Base-by-base conservation (phyloP, 805 yeast species). In the Yarrowia yakushimensis region DNA sequence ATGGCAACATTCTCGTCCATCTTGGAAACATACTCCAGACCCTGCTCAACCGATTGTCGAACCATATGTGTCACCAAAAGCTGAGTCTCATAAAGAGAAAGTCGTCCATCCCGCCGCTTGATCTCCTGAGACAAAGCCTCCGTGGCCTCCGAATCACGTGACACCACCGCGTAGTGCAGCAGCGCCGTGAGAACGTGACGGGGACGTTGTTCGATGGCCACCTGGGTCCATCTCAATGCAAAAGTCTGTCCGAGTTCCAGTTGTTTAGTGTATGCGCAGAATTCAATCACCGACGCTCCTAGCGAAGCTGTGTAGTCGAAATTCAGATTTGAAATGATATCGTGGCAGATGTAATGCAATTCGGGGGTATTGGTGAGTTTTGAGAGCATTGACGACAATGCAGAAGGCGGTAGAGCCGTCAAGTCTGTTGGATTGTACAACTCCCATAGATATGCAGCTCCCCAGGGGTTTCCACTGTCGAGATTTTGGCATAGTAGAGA, bases 41-140 rank as follows among this genome's bases (percentile, higher is more conserved):
- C 61, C 13, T 39, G 37, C 3, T 39, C 13, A 11, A 22, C 30
- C 12, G 46, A 39, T 36, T 41, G 61, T 3, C 11, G 36, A 1
- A 41, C 36, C 61, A 55, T 55, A 20, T 55, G 46, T n/a, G 46
- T 55, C n/a, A 55, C 61, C 17, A 55, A 17, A 4, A 55, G 46
- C 36, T 55, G 48, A 1, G 61, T 55, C 8, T 55, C 61, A 6
- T 55, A 39, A 2, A 41, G 22, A 18, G 46, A 28, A 2, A 55
- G 22, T 1, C 61, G 48, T 9, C 61, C 61, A 6, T 55, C 48
- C n/a, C 61, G 61, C 1, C 48, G 37, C n/a, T 55, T 41, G n/a
- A 55, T 55, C 23, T 55, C 61, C 37, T 30, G 46, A 1, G 48
- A 39, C 0, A 55, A 31, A 12, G 12, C 39, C 11, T 55, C 61